Conservation (phyloP, 305 asterid genomes). For the Stenogyne calaminthoides region DNA sequence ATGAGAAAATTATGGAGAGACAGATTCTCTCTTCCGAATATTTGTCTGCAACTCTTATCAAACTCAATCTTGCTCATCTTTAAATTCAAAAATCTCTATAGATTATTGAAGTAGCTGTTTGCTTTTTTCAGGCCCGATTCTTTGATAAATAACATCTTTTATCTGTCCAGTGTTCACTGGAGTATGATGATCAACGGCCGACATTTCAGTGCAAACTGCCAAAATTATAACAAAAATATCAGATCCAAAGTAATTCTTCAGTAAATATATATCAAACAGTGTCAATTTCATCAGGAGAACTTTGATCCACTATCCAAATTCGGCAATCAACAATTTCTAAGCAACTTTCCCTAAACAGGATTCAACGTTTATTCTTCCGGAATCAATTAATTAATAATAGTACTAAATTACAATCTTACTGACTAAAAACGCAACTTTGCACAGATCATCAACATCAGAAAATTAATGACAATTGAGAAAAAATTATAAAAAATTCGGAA, state of each 20-base stretch:
- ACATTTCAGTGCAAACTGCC: slow-evolving; percentile 49
- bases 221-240: background rate
- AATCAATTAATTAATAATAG: background rate
- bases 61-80: slow-evolving; percentile 62
- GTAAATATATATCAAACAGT: background rate
- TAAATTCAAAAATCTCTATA: slow-evolving; percentile 40
- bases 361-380: background rate
- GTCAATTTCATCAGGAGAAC: background rate
- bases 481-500: background rate
- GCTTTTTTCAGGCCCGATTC: slow-evolving; percentile 64
- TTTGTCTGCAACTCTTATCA: slow-evolving; percentile 48
- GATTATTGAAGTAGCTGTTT: slow-evolving; percentile 51
- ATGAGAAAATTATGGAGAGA: slow-evolving; percentile 64
- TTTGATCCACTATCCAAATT: background rate
- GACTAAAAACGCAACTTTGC: slow-evolving; percentile 9
- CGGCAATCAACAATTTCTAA: background rate
- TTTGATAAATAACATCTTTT: slow-evolving; percentile 48
- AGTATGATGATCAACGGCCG: slow-evolving; percentile 42
- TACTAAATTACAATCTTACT: background rate
- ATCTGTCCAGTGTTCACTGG: slow-evolving; percentile 59
- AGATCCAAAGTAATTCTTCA: slow-evolving; percentile 28
- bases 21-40: slow-evolving; percentile 70
- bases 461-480: background rate
- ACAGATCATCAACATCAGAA: slow-evolving; percentile 19
- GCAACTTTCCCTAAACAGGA: background rate